Conservation (phyloP, 208 protist genomes). For the Vickermania spadyakhi region DNA sequence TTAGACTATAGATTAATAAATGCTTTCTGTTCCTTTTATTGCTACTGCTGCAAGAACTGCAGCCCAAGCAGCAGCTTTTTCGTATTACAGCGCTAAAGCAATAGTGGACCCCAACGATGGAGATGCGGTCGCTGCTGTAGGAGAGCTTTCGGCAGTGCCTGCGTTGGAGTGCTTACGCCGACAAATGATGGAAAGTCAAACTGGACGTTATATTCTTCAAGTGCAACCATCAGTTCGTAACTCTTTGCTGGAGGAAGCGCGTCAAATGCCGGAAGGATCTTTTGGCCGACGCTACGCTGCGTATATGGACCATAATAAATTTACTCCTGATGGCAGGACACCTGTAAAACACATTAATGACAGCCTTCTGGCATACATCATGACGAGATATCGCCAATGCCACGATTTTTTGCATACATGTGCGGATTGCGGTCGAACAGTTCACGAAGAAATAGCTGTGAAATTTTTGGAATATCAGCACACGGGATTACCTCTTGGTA, state of each 20-base stretch:
- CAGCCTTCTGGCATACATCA: slow-evolving; percentile 67
- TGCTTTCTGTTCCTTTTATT: too few relatives aligned
- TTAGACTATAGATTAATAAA: too few relatives aligned
- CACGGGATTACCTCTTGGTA: slow-evolving; percentile 68
- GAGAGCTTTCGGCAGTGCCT: slow-evolving; percentile 52
- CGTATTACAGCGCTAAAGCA: slow-evolving; percentile 35
- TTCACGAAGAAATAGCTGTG: slow-evolving; percentile 80
- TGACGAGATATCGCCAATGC: slow-evolving; percentile 80
- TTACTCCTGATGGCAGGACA: slow-evolving; percentile 56
- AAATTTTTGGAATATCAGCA: slow-evolving; percentile 80
- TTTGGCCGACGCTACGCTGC: slow-evolving; percentile 71
- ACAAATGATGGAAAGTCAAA: slow-evolving; percentile 68
- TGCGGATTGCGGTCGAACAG: slow-evolving; percentile 53
- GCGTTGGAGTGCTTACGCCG: slow-evolving; percentile 62
- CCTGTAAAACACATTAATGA: slow-evolving; percentile 56
- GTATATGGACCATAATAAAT: slow-evolving; percentile 78
- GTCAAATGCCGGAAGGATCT: slow-evolving; percentile 25
- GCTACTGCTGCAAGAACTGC: background rate
- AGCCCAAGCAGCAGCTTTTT: slow-evolving; percentile 33
- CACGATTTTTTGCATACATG: slow-evolving; percentile 78
- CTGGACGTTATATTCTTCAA: slow-evolving; percentile 50
- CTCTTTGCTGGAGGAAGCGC: slow-evolving; percentile 40
- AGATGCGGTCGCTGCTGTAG: slow-evolving; percentile 53
- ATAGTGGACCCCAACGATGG: slow-evolving; percentile 59
- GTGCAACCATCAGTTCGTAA: slow-evolving; percentile 44